Base-by-base conservation (phyloP, 495 filamentous ascomycete species). In the Rhizodiscina lignyota region DNA sequence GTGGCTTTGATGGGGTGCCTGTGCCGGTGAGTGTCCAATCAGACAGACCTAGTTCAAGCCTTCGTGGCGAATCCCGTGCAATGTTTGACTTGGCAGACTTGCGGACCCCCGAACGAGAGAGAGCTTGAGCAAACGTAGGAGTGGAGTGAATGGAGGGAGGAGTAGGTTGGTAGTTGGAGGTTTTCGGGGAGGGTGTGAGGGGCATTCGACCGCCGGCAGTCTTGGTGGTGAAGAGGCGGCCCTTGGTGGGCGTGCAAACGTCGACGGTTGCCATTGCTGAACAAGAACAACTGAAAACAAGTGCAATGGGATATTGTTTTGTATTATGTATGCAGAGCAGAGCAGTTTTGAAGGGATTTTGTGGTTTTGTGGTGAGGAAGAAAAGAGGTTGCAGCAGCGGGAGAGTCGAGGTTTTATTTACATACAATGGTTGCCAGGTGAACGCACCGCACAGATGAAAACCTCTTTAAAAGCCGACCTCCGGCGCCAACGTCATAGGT, bases 41-140 rank as follows among this genome's bases (percentile, higher is more conserved):
- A 1, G 83, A 94, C 17, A 92, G 74, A 37, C 84, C 86, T 19
- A 93, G 66, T 53, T 94, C 87, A n/a, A 94, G 67, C 50, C 86
- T 69, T 61, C 78, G 59, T 40, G 83, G 64, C 48, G 87, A 64
- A 54, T 80, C 55, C 58, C 63, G 55, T 23, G 60, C 86, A 53
- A 94, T 93, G 63, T 93, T 94, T 30, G 84, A 92, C 63, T 94
- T 94, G 49, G 85, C 83, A 18, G 83, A 85, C 43, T 87, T 74
- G 18, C 74, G 71, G 56, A 76, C 59, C 34, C 49, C 39, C 51
- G 59, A 56, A 61, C 67, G 73, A 24, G 71, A 66, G 18, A 62
- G 60, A 10, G 74, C 72, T 50, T 74, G 77, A 37, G 78, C 62
- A 41, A 92, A 79, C 45, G 80, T 73, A 32, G 83, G 68, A 17